phyloP scores from a whole-genome alignment of 768 basidiomycete genomes.

The Lactarius akahatsu region DNA sequence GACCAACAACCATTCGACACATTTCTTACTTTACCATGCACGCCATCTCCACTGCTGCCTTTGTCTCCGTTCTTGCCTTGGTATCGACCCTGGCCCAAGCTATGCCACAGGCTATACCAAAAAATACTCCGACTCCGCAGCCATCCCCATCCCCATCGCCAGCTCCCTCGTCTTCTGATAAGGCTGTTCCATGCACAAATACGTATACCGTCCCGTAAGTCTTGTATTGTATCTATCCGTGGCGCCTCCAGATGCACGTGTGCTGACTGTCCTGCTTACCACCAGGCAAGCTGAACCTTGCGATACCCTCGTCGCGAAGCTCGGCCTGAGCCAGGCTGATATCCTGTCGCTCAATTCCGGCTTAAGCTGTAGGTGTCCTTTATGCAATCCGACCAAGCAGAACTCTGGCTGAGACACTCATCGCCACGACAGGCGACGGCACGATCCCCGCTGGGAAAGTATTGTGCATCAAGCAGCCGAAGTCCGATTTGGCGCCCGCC shows the following conservation, averaged over 20 bases:
- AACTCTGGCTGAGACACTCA: not conserved
- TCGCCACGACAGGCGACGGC: not conserved
- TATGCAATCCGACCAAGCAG: not conserved
- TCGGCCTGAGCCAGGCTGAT: not conserved
- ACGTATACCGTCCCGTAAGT: slow-evolving; percentile 2
- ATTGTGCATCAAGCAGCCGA: not conserved
- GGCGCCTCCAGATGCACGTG: not conserved
- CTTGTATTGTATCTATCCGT: not conserved
- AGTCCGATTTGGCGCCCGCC: not conserved
- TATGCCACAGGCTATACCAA: not conserved
- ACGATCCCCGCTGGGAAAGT: not conserved
- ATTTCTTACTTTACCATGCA: slow-evolving; percentile 1
- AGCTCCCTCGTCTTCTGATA: too few species aligned
- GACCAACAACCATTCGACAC: not conserved
- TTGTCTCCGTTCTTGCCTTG: slow-evolving; percentile 12
- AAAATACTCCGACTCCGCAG: too few species aligned
- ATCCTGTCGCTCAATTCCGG: slow-evolving; percentile 16
- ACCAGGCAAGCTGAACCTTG: slow-evolving; percentile 12
- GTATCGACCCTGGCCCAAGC: not conserved
- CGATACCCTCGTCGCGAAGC: not conserved
- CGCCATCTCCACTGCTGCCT: not conserved
- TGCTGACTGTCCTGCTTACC: not conserved
- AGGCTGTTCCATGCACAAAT: not conserved
- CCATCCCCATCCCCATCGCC: too few species aligned
- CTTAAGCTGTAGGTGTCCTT: not conserved